phyloP scores from a whole-genome alignment of 345 rosid genomes.

The Hibiscus trionum region DNA sequence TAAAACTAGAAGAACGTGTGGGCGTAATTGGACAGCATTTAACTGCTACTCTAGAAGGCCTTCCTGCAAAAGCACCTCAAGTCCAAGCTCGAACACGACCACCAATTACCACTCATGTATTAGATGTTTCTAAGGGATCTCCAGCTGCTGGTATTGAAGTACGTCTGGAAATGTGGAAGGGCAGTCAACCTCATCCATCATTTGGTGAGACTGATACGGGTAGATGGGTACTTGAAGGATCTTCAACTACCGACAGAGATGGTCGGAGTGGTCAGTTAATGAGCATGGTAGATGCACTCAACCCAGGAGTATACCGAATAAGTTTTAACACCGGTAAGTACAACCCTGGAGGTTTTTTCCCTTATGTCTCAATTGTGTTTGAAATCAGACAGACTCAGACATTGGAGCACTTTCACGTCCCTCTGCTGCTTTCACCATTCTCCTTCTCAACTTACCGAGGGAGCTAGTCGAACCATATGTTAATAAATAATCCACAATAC shows the following conservation, averaged over 20 bases:
- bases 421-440: slow-evolving; percentile 79
- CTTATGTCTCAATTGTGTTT: slow-evolving; percentile 68
- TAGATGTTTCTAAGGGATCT: slow-evolving; percentile 75
- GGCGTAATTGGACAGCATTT: slow-evolving; percentile 68
- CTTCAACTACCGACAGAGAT: slow-evolving; percentile 66
- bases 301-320: slow-evolving; percentile 73
- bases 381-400: slow-evolving; percentile 63
- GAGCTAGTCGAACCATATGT: slow-evolving; percentile 32
- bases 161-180: slow-evolving; percentile 61
- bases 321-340: slow-evolving; percentile 79
- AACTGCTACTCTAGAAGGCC: slow-evolving; percentile 33
- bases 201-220: slow-evolving; percentile 30
- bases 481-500: background rate
- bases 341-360: slow-evolving; percentile 70
- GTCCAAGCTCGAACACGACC: slow-evolving; percentile 51
- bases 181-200: slow-evolving; percentile 30
- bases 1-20: slow-evolving; percentile 58
- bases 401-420: slow-evolving; percentile 83
- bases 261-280: slow-evolving; percentile 81
- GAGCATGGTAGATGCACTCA: slow-evolving; percentile 49
- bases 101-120: slow-evolving; percentile 87
- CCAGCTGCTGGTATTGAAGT: slow-evolving; percentile 83
- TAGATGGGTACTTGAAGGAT: slow-evolving; percentile 54
- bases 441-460: slow-evolving; percentile 86
- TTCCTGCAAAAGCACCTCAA: slow-evolving; percentile 31